Percentiles rank a stretch among this genome's conserved stretches.
These are phyloP conservation scores for Botryobasidium botryosum DNA, from an alignment of 768 basidiomycete genomes.

Conservation along the genomic window DNA sequence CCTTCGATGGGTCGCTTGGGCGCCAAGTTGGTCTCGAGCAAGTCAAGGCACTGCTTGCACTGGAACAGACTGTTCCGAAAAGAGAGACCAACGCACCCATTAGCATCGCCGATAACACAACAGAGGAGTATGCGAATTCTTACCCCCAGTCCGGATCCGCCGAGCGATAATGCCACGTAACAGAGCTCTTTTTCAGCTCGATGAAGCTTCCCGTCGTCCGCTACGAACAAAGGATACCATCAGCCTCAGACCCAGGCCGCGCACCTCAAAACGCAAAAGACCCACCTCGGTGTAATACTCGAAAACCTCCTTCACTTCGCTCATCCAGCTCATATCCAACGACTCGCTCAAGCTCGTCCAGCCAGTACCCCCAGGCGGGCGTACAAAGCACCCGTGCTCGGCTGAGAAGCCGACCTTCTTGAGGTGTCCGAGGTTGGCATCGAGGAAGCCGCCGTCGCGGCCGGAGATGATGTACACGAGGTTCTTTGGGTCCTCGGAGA, in stretches of 20 bases:
- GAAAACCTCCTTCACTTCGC: conserved; percentile 89
- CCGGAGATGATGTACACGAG: conserved; percentile 96
- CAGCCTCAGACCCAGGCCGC: not conserved
- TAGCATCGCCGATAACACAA: conserved; percentile 1
- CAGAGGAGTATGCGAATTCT: conserved; percentile 20
- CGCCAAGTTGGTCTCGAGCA: conserved; percentile 86
- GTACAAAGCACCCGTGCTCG: conserved; percentile 89
- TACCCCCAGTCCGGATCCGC: conserved; percentile 93
- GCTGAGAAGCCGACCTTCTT: conserved; percentile 75
- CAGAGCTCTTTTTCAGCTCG: conserved; percentile 91
- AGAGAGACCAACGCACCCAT: conserved; percentile 2
- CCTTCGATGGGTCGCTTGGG: conserved; percentile 91
- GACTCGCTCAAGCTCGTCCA: conserved; percentile 86
- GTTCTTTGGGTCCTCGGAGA: conserved; percentile 71
- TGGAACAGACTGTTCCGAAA: conserved; percentile 51
- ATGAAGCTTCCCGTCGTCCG: conserved; percentile 92
- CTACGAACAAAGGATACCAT: conserved; percentile 19
- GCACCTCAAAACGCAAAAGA: conserved; percentile 8
- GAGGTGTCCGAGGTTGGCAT: conserved; percentile 79
- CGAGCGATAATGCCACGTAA: conserved; percentile 95
- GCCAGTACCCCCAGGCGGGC: conserved; percentile 37
- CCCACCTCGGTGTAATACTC: conserved; percentile 84
- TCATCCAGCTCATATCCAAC: conserved; percentile 96
- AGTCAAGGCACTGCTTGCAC: conserved; percentile 90
- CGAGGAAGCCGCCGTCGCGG: conserved; percentile 82